A percentile compares a stretch with the other conserved stretches of the same genome.
Conservation (phyloP, 2,329 filamentous ascomycete species). For the Purpureocillium lavendulum region DNA sequence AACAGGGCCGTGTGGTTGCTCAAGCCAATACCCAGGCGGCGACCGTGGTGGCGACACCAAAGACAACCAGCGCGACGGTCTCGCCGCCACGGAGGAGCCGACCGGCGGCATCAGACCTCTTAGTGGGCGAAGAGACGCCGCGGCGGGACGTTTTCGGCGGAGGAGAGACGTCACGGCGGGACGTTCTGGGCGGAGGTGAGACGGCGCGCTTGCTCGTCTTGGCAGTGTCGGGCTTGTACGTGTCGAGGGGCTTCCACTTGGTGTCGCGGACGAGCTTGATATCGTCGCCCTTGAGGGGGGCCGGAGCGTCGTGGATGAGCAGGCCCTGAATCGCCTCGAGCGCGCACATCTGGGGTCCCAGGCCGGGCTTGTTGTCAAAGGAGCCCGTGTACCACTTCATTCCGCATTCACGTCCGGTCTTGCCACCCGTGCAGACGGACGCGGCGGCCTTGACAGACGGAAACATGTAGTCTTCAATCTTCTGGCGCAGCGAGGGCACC, state of each 20-base stretch:
- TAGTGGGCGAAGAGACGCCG: background rate
- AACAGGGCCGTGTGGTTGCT: background rate
- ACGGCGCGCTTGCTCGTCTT: constrained; percentile 4
- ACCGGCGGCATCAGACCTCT: constrained; percentile 1
- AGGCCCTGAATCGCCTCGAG: constrained; percentile 56
- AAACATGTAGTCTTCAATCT: constrained; percentile 39
- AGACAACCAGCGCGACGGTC: background rate
- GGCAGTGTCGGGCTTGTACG: constrained; percentile 6
- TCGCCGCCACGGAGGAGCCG: background rate
- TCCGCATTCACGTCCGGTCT: constrained; percentile 46
- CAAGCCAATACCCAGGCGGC: constrained; percentile 2
- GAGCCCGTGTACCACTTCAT: constrained; percentile 52
- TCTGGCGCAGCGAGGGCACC: constrained; percentile 42
- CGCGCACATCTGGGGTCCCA: constrained; percentile 58
- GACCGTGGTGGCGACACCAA: background rate
- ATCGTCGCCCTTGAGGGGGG: constrained; percentile 38
- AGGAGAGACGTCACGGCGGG: background rate
- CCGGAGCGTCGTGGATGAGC: constrained; percentile 31
- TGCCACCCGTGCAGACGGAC: constrained; percentile 47
- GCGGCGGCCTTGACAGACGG: constrained; percentile 48
- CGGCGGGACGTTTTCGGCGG: background rate
- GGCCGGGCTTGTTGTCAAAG: constrained; percentile 45
- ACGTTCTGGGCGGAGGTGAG: background rate
- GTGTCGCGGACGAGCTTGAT: constrained; percentile 34
- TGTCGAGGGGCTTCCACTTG: constrained; percentile 11